Base-by-base conservation (phyloP, 768 basidiomycete genomes). In the Rubroboletus pulcherrimus region DNA sequence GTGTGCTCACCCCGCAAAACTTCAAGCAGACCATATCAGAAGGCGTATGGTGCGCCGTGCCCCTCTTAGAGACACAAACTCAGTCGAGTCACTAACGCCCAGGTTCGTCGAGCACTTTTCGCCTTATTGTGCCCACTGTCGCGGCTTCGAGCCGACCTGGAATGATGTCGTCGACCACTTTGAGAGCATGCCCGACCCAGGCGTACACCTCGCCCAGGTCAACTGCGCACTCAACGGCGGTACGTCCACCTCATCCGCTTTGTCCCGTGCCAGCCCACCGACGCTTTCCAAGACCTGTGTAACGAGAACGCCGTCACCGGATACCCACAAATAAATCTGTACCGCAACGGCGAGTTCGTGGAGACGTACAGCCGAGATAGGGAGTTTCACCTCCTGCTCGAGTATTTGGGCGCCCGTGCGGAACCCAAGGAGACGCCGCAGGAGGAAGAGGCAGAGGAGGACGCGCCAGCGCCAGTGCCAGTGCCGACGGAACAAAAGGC, bases 51-150 rank as follows among this genome's bases (percentile, higher is more conserved):
- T 80, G 44, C 7, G 75, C 31, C n/a, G 15, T 7, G 19, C 26
- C 7, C 4, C 4, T 0, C 8, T 0, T 5, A 9, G 1, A 4
- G 24, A 17, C 34, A 11, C 39, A 5, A 19, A 4, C 7, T 4
- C 3, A 2, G 24, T 44, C 35, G 30, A 38, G 11, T 12, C 21
- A 39, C 26, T 15, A 5, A 30, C 37, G 1, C 19, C 10, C 58
- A 79, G 85, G 85, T 84, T 95, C 55, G 75, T 96, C 47, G 93
- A 96, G 63, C 87, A 90, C 70, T 97, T 83, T 68, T 93, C 91
- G 1, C 94, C 94, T 0, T 87, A 85, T 65, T 97, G 94, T 63
- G 67, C 71, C 5, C 93, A 96, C 66, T 97, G 93, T 71, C 77
- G 78, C 33, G 68, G 74, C 0, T 96, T 97, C 62, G 85, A 83